These are phyloP conservation scores for Leishmania martiniquensis DNA, from an alignment of 208 protist genomes.

Conservation along the genomic window DNA sequence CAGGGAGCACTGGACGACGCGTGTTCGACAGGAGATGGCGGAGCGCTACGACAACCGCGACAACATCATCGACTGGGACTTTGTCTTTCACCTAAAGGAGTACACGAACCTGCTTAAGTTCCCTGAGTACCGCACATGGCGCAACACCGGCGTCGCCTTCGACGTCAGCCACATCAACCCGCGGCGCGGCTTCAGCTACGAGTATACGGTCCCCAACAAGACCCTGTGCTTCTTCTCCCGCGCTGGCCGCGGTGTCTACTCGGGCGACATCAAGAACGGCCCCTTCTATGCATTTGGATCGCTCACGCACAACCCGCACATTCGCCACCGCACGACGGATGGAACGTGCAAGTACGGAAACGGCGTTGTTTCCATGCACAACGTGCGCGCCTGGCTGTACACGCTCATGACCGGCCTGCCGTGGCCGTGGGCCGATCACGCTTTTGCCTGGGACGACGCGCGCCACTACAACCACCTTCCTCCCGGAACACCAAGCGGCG, in stretches of 20 bases:
- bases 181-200: conserved; percentile 72
- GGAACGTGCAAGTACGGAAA: conserved; percentile 91
- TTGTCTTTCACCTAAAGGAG: conserved; percentile 82
- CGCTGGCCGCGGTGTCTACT: conserved; percentile 67
- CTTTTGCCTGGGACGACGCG: conserved; percentile 88
- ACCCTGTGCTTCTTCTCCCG: conserved; percentile 84
- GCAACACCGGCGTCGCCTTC: conserved; percentile 87
- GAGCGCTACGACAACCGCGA: conserved; percentile 92
- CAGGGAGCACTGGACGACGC: conserved; percentile 58
- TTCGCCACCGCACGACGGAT: conserved; percentile 74
- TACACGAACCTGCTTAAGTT: conserved; percentile 91
- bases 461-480: conserved; percentile 87
- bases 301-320: conserved; percentile 68
- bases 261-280: conserved; percentile 87
- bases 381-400: conserved; percentile 90
- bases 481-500: conserved; percentile 58
- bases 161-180: conserved; percentile 90
- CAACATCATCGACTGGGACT: conserved; percentile 95
- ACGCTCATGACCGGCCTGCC: conserved; percentile 70
- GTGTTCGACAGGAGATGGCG: conserved; percentile 89
- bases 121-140: conserved; percentile 89
- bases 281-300: conserved; percentile 86
- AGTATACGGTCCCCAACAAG: conserved; percentile 86
- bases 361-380: conserved; percentile 90
- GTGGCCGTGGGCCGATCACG: conserved; percentile 90